Base-by-base conservation (phyloP, 116 monocot genomes). In the Zostera marina region DNA sequence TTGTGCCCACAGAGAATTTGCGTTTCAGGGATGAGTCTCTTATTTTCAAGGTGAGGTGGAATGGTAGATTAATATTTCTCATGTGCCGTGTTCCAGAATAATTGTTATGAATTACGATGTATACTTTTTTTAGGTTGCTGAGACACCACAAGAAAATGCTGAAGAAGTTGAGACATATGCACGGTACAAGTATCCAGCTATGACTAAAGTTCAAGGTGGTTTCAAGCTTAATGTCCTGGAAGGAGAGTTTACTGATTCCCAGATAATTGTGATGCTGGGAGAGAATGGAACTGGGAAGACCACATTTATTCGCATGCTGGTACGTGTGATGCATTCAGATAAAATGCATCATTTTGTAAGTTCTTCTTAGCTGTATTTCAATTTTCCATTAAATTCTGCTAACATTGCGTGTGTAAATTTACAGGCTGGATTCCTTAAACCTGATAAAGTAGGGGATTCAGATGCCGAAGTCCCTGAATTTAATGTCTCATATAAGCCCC, bases 251-350 rank as follows among this genome's bases (percentile, higher is more conserved):
- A 87, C 87, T 53, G 87, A 87, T 64, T 87, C 87, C 19, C 87
- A 87, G 64, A 87, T 87, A 65, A 76, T 87, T 63, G 87, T 87
- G 5, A 87, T 87, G 87, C 70, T 87, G 17, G 87, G 87, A 3
- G 87, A 87, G 62, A 87, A 87, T 69, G 82, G 87, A 15, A 87
- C 87, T 42, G 87, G 87, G 48, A 87, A 87, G 58, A 87, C 87
- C 22, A 87, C 87, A 22, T 87, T 87, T 65, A 87, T 87, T 39
- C 75, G 87, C 12, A 87, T 87, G 87, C 72, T 87, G 87, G 87
- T 87, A 81, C 22, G 54, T 8, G 23, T 41, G 8, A 44, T 22
- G 47, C 25, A 25, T 12, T 7, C 11, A 9, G 2, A 26, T 47
- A 20, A 55, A 55, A 55, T 9, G 23, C 13, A 20, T 23, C 13